Base-by-base conservation (phyloP, 768 basidiomycete genomes). In the Pholiota microspora region DNA sequence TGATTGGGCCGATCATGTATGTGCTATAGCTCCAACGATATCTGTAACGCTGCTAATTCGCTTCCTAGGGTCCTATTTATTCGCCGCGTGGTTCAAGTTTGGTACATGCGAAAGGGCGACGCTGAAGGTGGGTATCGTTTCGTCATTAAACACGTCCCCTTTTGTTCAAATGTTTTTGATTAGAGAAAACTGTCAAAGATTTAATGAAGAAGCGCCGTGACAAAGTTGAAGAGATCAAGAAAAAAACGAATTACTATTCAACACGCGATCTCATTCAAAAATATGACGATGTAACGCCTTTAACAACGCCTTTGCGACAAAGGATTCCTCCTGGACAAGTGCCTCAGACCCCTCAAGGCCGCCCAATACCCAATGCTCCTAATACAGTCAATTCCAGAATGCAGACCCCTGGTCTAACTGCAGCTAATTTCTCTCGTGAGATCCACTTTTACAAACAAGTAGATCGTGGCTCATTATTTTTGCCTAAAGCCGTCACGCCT, bases 181-280 rank as follows among this genome's bases (percentile, higher is more conserved):
- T 66, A 97, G 95, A 98, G 71, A 89, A 84, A 67, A 84, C 84
- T 2, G 77, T 98, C 15, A 86, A 87, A 53, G 69, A 70, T 1
- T 74, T 94, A 3, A 78, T 89, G 65, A 88, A 86, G 64, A 77
- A 88, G 63, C 93, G 95, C 58, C 86, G 91, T 16, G 77, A 79
- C 21, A 94, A 91, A 65, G 82, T 99, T 32, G 94, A 96, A 59
- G 95, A 97, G 61, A 92, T 98, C 61, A 99, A 99, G 79, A 93
- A 94, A 75, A 94, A 91, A 68, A 98, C 95, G 1, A 96, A 98
- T 62, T 99, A 92, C 70, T 92, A 99, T 67, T 84, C 83, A 9
- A 99, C 94, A 25, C 86, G 90, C 49, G 92, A 88, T 62, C 77
- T 99, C 42, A 77, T 99, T 15, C 93, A 96, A 67, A 84, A 85